phyloP scores from a whole-genome alignment of 495 filamentous ascomycete species.

The Penicillium goetzii region DNA sequence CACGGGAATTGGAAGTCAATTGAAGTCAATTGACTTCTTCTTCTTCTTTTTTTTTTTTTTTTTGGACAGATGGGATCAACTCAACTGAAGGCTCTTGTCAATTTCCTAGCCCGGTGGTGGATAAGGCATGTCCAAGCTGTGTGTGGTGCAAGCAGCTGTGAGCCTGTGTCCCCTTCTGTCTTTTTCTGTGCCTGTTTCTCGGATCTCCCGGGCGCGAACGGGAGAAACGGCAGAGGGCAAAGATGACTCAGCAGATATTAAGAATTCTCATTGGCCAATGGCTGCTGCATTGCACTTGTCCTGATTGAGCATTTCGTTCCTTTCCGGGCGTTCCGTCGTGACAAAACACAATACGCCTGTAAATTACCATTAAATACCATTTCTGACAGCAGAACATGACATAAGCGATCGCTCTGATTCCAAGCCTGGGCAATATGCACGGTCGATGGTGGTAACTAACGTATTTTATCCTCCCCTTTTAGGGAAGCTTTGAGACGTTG shows the following conservation, averaged over 20 bases:
- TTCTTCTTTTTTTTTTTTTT: no score
- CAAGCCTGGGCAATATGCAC: no score
- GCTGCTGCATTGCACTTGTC: conserved; percentile 2
- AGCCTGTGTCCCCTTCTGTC: neutral
- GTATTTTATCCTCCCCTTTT: conserved; percentile 2
- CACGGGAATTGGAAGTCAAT: neutral
- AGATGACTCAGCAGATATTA: conserved; percentile 20
- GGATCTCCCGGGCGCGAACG: conserved; percentile 12
- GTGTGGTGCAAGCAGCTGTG: neutral
- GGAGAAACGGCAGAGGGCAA: conserved; percentile 16
- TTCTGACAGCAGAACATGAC: neutral
- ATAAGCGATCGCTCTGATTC: neutral
- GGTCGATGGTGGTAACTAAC: neutral
- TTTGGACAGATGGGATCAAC: neutral
- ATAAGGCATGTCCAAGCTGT: conserved; percentile 2
- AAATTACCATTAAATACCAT: neutral
- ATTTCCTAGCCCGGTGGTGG: conserved; percentile 7
- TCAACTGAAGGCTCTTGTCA: neutral
- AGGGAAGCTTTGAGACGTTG: neutral
- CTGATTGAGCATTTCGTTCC: conserved; percentile 18
- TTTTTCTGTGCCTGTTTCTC: neutral
- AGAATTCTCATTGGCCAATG: conserved; percentile 20
- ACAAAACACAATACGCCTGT: neutral
- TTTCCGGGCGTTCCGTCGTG: conserved; percentile 13
- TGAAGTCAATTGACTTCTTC: neutral